Evolutionary conservation across 129 eudicot species (phyloP), one percentile per base, ranked within the genome.

Genomic region (Calendula officinalis): DNA sequence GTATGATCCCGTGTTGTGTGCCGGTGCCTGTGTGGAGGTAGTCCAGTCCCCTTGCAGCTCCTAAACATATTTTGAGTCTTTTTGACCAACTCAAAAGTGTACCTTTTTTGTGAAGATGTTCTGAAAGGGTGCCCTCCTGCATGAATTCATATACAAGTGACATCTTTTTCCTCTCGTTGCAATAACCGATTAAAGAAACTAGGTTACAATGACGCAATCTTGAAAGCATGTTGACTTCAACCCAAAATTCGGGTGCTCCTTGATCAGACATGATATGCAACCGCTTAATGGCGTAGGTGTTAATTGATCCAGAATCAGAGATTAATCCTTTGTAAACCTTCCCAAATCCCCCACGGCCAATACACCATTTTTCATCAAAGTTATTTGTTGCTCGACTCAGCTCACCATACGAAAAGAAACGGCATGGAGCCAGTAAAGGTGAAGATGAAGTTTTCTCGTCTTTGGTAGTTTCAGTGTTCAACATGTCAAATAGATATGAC

Each of bases 31-130:
- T 35, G 35, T 65, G 70, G 4, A 65, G 70, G 60, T 46, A 46
- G 46, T 48, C 59, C 5, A 65, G 13, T 48, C 70, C 70, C 3
- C 44, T n/a, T 5, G 70, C 70, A 35, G 48, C 70, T n/a, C 70
- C 57, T 43, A 65, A 4, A 47, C 70, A 65, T 30, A 65, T 65
- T 38, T 62, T 15, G 22, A 62, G 67, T 7, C 53, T 15, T 62
- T 62, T 52, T 9, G 37, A 22, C 67, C 67, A 62, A 3, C 33
- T 44, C 14, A 65, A 35, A 33, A 3, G 40, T 32, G 60, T 33
- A 65, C 6, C 54, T 0, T 6, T 63, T 7, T 65, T 65, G 58
- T 47, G 43, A 65, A 47, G 58, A 36, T 34, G 60, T 48, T 48
- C 38, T 12, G 3, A 55, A 6, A 62, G 67, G 38, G 37, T 62